phyloP scores from a whole-genome alignment of 108 stramenopile species.

The Skeletonema grethae region DNA sequence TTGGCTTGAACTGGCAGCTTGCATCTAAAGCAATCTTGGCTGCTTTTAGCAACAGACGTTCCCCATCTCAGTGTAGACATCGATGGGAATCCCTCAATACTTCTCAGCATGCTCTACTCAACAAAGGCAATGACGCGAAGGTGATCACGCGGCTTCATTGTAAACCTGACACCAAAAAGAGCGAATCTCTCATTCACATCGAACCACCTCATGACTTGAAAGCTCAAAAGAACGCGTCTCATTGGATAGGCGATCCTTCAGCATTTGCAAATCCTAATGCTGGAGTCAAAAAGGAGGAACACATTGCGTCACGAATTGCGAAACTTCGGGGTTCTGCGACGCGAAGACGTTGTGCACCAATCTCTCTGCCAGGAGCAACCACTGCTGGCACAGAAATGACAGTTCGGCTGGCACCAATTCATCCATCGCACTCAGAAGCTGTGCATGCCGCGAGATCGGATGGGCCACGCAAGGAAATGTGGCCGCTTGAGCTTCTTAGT shows the following conservation, averaged over 20 bases:
- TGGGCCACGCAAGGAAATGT: slow-evolving; percentile 66
- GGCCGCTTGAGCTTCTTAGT: slow-evolving; percentile 81
- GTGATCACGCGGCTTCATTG: neutral
- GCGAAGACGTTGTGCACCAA: slow-evolving; percentile 46
- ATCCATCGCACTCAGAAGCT: slow-evolving; percentile 74
- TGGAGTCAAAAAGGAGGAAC: neutral
- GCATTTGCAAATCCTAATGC: neutral
- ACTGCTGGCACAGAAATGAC: slow-evolving; percentile 32
- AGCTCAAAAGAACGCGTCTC: neutral
- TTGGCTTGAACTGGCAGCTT: slow-evolving; percentile 73
- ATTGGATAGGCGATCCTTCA: slow-evolving; percentile 6
- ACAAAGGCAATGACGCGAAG: neutral
- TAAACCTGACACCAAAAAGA: neutral
- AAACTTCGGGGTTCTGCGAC: slow-evolving; percentile 23
- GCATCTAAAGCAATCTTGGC: slow-evolving; percentile 52
- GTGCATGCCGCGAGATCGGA: slow-evolving; percentile 53
- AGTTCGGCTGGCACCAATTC: slow-evolving; percentile 50
- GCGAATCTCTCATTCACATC: slow-evolving; percentile 15
- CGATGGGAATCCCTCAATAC: slow-evolving; percentile 57
- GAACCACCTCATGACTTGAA: neutral
- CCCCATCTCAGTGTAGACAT: slow-evolving; percentile 64
- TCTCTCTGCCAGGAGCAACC: slow-evolving; percentile 55
- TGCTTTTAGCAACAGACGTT: slow-evolving; percentile 27
- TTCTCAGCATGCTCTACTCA: neutral
- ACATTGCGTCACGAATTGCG: slow-evolving; percentile 12